Evolutionary conservation across 495 filamentous ascomycete species (phyloP).

Genomic region (Annulohypoxylon bovei): DNA sequence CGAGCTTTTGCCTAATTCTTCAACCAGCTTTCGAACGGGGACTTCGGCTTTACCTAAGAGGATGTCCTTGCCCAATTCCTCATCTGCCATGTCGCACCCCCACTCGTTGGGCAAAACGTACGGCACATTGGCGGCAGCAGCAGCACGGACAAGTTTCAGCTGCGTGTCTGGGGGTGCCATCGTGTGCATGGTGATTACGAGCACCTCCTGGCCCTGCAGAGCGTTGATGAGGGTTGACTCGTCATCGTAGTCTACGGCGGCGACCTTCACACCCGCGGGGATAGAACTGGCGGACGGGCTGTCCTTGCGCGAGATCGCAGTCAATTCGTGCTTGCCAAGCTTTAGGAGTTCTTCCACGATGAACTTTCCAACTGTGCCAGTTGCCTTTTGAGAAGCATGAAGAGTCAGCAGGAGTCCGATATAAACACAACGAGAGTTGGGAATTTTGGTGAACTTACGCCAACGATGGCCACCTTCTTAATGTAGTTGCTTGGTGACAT

Average conservation of each 20-base stretch:
- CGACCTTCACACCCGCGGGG: conserved; percentile 54
- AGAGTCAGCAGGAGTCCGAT: not conserved
- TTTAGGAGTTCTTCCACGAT: conserved; percentile 62
- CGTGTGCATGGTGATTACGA: conserved; percentile 66
- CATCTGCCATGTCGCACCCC: conserved; percentile 51
- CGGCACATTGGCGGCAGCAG: conserved; percentile 65
- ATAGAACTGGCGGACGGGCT: conserved; percentile 46
- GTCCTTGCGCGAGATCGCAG: conserved; percentile 61
- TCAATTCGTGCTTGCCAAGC: conserved; percentile 63
- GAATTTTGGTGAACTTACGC: conserved; percentile 46
- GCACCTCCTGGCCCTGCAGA: conserved; percentile 60
- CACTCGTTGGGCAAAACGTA: conserved; percentile 71
- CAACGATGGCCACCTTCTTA: conserved; percentile 60
- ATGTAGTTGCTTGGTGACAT: conserved; percentile 52
- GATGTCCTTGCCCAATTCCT: conserved; percentile 25
- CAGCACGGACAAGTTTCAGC: conserved; percentile 63
- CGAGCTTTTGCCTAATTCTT: conserved; percentile 56
- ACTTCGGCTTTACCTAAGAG: not conserved
- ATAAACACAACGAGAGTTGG: not conserved
- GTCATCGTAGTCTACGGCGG: conserved; percentile 58
- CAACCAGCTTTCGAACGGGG: conserved; percentile 44
- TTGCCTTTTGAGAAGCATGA: conserved; percentile 54
- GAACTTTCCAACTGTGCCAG: conserved; percentile 64
- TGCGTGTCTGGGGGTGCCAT: conserved; percentile 31
- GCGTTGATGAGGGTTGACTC: conserved; percentile 51